Evolutionary conservation across 1,139 yeast genomes (phyloP).

Genomic region (Hemisphaericaspora xylanilytica): DNA sequence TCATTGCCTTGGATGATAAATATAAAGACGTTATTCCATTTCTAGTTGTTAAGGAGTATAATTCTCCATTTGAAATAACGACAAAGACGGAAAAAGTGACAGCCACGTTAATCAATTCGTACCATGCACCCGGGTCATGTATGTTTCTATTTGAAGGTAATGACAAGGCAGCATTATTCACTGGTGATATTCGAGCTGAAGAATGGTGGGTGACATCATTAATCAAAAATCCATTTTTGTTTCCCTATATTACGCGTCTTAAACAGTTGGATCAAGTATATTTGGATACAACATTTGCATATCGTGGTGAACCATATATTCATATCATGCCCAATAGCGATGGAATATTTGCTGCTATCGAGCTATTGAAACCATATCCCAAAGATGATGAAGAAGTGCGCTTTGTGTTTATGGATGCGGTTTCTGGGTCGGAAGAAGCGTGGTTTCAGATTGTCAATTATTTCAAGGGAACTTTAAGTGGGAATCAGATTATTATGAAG

Average conservation of each 20-base stretch:
- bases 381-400: conserved; percentile 34
- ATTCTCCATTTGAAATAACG: conserved; percentile 23
- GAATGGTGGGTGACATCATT: conserved; percentile 48
- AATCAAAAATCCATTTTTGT: conserved; percentile 35
- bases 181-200: conserved; percentile 65
- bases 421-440: conserved; percentile 57
- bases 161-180: conserved; percentile 39
- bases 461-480: conserved; percentile 32
- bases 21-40: conserved; percentile 24
- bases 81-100: conserved; percentile 16
- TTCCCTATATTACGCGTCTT: conserved; percentile 41
- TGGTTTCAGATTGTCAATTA: conserved; percentile 42
- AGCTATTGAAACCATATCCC: conserved; percentile 43
- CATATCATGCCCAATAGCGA: conserved; percentile 41
- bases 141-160: conserved; percentile 51
- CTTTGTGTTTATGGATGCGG: conserved; percentile 41
- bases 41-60: conserved; percentile 22
- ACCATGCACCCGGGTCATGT: conserved; percentile 64
- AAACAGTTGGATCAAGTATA: conserved; percentile 46
- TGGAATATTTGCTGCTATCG: conserved; percentile 38
- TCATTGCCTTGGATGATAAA: conserved; percentile 25
- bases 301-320: conserved; percentile 50
- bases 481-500: conserved; percentile 23
- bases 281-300: conserved; percentile 56
- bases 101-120: conserved; percentile 37